Base-by-base conservation (phyloP, 371 early-diverging fungal species). In the Saksenaea oblongispora region DNA sequence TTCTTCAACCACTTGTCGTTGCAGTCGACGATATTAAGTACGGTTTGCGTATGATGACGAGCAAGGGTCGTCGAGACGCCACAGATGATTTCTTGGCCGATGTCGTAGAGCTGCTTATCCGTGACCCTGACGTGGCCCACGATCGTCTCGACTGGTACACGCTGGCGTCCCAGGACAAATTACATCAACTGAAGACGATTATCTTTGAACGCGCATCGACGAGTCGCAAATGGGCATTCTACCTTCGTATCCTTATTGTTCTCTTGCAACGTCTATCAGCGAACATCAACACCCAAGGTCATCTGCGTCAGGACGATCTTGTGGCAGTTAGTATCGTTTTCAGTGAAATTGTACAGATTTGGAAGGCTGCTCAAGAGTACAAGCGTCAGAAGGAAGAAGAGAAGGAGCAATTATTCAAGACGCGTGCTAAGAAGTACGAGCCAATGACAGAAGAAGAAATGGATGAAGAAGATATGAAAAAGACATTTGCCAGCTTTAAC, bases 401-500 rank as follows among this genome's bases (percentile, higher is more conserved):
- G 70, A 84, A 89, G 55, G 88, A 91, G 47, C 80, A 80, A 11
- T 75, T 94, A 54, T 95, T 88, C 81, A 90, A 89, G 70, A 85
- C 84, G 58, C 88, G 90, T 41, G 83, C 84, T 39, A 84, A 81
- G 63, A 84, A 80, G 41, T 84, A 91, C 47, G 83, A 87, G 24
- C 79, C 88, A 54, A 65, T 78, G 24, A 86, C 87, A 15, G 91
- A 91, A 27, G 93, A 92, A 60, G 90, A 90, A 37, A 75, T 84
- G 1, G 90, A 91, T 27, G 92, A 90, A 62, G 75, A 73, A 44
- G 88, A 93, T 56, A 75, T 92, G 59, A 78, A 75, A 54, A 87
- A 88, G 61, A 78, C 87, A 42, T 95, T 95, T 83, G 93, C 93
- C 2, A 91, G 91, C 63, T 91, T 86, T 65, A 79, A 83, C 24